Base-by-base conservation (phyloP, 2,329 filamentous ascomycete genomes). In the Trichoderma arundinaceum region DNA sequence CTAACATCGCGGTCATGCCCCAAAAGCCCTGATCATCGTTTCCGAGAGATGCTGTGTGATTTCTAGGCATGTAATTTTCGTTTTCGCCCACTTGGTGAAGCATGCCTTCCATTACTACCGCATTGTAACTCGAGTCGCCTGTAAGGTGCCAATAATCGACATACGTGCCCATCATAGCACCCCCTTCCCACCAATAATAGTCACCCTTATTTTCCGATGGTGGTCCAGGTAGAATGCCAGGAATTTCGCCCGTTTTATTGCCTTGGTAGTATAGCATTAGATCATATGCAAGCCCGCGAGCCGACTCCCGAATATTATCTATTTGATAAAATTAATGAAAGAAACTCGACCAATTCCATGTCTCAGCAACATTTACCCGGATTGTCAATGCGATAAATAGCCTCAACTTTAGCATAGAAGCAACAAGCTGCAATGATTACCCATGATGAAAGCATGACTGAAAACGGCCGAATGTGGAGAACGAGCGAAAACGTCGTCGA, bases 141-240 rank as follows among this genome's bases (percentile, higher is more conserved):
- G 88, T 91, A 64, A 85, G 82, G 68, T 88, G 84, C 85, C 87
- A 90, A 75, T 92, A 92, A 75, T 91, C 88, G 49, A 92, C 81
- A 70, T 90, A 79, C 1, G 87, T 85, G 68, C 88, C 86, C 82
- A 90, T 90, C 78, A 92, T 81, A 13, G 87, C 86, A 60, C 87
- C 86, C 5, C 86, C 87, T 74, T 92, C 87, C 89, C 89, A 92
- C 89, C 89, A 92, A 80, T 91, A 91, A 74, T 89, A 90, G 68
- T 84, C 81, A 69, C 84, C 84, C 59, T 72, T 74, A 15, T 74
- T 68, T 38, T 73, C 72, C 1, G 74, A 73, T 69, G 85, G 85
- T 62, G 85, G 85, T 0, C 84, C 85, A 1, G 85, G 84, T 10
- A 87, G 75, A 70, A 86, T 86, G 39, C 85, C 85, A 7, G 85